Evolutionary conservation across 2,329 filamentous ascomycete genomes (phyloP).

Genomic region (Blastomyces gilchristii): DNA sequence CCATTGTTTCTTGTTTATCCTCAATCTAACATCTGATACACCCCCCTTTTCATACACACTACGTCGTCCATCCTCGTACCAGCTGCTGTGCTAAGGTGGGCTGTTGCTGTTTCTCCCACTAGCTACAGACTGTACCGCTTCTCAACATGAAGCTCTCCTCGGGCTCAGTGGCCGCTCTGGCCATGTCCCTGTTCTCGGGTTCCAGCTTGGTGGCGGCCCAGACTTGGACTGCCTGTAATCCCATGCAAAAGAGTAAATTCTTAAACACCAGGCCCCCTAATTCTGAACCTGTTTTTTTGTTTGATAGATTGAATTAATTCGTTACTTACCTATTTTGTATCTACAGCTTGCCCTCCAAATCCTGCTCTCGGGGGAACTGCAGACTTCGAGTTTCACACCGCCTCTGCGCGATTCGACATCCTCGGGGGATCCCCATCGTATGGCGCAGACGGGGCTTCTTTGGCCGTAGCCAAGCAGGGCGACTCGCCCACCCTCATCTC

Average conservation of each 20-base stretch:
- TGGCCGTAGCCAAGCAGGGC: constrained; percentile 67
- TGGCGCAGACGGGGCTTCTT: constrained; percentile 62
- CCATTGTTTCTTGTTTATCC: neutral
- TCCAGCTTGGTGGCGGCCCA: constrained; percentile 26
- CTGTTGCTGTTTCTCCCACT: neutral
- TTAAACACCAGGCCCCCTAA: neutral
- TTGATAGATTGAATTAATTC: neutral
- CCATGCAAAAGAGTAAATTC: constrained; percentile 29
- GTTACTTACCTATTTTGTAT: constrained; percentile 4
- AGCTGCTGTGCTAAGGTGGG: neutral
- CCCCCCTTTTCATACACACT: too few relatives aligned
- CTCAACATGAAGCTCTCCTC: constrained; percentile 27
- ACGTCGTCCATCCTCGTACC: too few relatives aligned
- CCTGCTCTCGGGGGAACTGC: constrained; percentile 75
- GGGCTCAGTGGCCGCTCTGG: constrained; percentile 18
- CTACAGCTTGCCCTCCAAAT: constrained; percentile 58
- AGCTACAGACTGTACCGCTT: too few relatives aligned
- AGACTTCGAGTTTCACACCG: constrained; percentile 70
- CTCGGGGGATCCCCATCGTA: constrained; percentile 63
- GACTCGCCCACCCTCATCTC: constrained; percentile 80
- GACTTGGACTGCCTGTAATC: constrained; percentile 38
- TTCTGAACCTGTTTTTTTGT: neutral
- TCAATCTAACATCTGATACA: too few relatives aligned
- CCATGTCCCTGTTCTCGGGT: constrained; percentile 16
- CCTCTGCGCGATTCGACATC: constrained; percentile 66